Conservation (phyloP, 2,329 filamentous ascomycete species). For the Botryotinia convoluta region DNA sequence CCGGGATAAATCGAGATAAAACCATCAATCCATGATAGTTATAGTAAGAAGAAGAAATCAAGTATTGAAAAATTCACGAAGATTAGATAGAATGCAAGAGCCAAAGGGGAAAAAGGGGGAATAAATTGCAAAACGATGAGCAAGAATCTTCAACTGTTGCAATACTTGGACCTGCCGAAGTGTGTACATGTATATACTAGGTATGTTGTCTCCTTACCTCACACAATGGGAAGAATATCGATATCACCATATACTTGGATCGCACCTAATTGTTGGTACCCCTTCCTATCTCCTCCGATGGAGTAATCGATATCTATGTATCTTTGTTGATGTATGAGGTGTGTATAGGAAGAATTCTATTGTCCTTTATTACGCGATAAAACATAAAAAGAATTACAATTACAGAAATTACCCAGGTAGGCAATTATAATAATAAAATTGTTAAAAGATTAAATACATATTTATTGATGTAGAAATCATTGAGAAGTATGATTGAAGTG, state of each 20-base stretch:
- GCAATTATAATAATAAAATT: neutral
- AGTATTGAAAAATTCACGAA: neutral
- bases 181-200: neutral
- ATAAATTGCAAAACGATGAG: neutral
- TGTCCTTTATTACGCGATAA: neutral
- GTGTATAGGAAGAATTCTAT: neutral
- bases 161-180: neutral
- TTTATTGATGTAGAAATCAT: neutral
- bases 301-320: neutral
- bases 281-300: neutral
- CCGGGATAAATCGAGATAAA: neutral
- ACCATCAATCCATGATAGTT: neutral
- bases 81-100: neutral
- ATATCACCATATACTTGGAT: neutral
- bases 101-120: neutral
- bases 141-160: neutral
- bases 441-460: neutral
- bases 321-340: neutral
- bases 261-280: neutral
- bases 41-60: neutral
- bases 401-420: too few species aligned
- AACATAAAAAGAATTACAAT: neutral
- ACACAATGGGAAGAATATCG: neutral
- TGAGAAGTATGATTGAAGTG: neutral
- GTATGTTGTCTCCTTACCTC: neutral